Evolutionary conservation across 495 filamentous ascomycete genomes (phyloP).

Genomic region (Zalerion maritima): DNA sequence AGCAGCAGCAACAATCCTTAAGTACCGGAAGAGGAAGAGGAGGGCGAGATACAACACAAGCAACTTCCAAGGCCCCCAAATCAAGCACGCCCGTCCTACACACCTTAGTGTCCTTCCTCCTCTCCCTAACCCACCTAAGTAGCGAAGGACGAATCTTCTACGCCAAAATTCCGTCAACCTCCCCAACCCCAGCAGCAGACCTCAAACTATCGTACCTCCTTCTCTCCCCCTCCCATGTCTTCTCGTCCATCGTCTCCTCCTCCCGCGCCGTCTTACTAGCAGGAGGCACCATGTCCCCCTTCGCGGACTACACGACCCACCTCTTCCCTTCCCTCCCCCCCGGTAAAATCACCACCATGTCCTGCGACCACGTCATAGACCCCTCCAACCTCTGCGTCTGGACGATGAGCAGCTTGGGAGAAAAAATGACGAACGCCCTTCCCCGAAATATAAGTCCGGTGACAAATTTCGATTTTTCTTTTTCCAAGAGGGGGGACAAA

Average conservation of each 20-base stretch:
- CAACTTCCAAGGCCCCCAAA: constrained; percentile 7
- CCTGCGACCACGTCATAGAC: constrained; percentile 91
- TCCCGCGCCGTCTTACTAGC: constrained; percentile 82
- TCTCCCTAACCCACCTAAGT: constrained; percentile 75
- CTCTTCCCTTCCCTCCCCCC: constrained; percentile 63
- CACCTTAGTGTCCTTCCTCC: constrained; percentile 68
- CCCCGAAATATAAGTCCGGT: constrained; percentile 20
- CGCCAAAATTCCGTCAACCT: constrained; percentile 26
- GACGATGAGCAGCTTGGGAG: constrained; percentile 40
- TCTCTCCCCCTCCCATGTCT: constrained; percentile 86
- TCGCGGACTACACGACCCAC: constrained; percentile 73
- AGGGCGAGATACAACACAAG: constrained; percentile 9
- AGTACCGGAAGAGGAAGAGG: too few relatives aligned
- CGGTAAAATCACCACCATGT: constrained; percentile 59
- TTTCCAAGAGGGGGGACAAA: constrained; percentile 48
- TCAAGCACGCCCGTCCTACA: constrained; percentile 60
- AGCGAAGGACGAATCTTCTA: constrained; percentile 80
- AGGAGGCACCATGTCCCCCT: constrained; percentile 95
- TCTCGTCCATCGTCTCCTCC: constrained; percentile 73
- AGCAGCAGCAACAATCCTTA: constrained; percentile 12
- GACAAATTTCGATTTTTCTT: constrained; percentile 74
- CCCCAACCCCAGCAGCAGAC: constrained; percentile 20
- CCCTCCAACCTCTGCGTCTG: constrained; percentile 63
- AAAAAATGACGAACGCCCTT: constrained; percentile 20
- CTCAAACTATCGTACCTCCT: constrained; percentile 71